phyloP scores from a whole-genome alignment of 352 stramenopile genomes.

The Phytopythium vexans region DNA sequence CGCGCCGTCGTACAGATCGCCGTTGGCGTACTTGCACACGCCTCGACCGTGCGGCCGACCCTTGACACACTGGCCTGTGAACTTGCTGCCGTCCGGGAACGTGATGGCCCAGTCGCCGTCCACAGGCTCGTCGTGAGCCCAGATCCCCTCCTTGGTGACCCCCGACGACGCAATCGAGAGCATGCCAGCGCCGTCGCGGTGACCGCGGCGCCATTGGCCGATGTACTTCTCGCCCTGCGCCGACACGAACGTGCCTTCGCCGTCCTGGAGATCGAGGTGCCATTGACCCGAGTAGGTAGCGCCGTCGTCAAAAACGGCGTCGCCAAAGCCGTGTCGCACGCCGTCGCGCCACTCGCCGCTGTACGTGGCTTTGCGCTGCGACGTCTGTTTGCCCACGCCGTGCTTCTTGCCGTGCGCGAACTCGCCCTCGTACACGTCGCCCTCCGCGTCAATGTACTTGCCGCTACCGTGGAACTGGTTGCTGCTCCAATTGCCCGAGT shows the following conservation, averaged over 20 bases:
- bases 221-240: conserved; percentile 61
- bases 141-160: conserved; percentile 67
- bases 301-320: conserved; percentile 47
- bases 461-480: conserved; percentile 80
- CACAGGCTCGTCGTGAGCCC: conserved; percentile 47
- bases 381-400: conserved; percentile 48
- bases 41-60: conserved; percentile 64
- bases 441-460: conserved; percentile 80
- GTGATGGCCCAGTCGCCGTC: conserved; percentile 75
- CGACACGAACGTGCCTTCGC: conserved; percentile 61
- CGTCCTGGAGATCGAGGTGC: conserved; percentile 46
- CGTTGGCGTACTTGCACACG: conserved; percentile 79
- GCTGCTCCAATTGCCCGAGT: conserved; percentile 62
- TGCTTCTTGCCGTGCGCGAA: conserved; percentile 74
- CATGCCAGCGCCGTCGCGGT: conserved; percentile 48
- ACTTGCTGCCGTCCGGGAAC: conserved; percentile 76
- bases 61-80: conserved; percentile 61
- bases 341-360: conserved; percentile 60
- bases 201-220: conserved; percentile 58
- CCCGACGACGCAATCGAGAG: conserved; percentile 39
- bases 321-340: conserved; percentile 51
- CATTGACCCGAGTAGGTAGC: conserved; percentile 60
- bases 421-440: conserved; percentile 81
- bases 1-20: conserved; percentile 80
- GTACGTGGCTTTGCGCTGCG: conserved; percentile 35